Base-by-base conservation (phyloP, 371 early-diverging fungal species). In the Lichtheimia hyalospora region DNA sequence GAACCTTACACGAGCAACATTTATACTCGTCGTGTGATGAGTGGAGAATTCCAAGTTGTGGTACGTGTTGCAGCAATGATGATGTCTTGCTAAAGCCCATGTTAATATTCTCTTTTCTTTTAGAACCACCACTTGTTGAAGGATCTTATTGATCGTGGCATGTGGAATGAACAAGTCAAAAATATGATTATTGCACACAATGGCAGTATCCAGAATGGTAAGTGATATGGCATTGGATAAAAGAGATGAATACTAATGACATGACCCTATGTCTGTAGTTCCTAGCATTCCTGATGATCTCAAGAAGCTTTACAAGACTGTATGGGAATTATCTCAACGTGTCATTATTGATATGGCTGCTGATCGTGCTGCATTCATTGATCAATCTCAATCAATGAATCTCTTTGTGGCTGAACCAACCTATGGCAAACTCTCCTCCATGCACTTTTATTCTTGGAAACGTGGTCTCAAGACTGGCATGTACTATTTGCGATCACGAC, bases 371-470 rank as follows among this genome's bases (percentile, higher is more conserved):
- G 93, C 96, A 0, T 99, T 84, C 71, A 96, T 99, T 67, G 99
- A 98, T 72, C 99, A 99, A 75, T 92, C 93, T 53, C 99, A 98
- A 75, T 95, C 95, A 49, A 77, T 99, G 51, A 99, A 99, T 77
- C 88, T 99, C 50, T 97, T 97, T 82, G 84, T 99, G 65, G 93
- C 91, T 42, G 91, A 93, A 55, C 94, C 99, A 15, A 95, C 89
- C 64, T 95, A 90, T 73, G 91, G 90, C 66, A 91, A 95, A 77
- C 85, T 99, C 51, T 96, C 97, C 2, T 87, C 89, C 60, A 99
- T 99, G 99, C 99, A 99, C 81, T 98, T 99, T 69, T 96, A 97
- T 75, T 98, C 95, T 7, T 99, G 97, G 97, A 92, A 92, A 77
- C 89, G 89, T 77, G 98, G 98, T 0, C 81, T 99, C 27, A 99